Percentiles rank a stretch among this genome's conserved stretches.
Conservation (phyloP, 2,329 filamentous ascomycete species). For the Simplicillium sp. region DNA sequence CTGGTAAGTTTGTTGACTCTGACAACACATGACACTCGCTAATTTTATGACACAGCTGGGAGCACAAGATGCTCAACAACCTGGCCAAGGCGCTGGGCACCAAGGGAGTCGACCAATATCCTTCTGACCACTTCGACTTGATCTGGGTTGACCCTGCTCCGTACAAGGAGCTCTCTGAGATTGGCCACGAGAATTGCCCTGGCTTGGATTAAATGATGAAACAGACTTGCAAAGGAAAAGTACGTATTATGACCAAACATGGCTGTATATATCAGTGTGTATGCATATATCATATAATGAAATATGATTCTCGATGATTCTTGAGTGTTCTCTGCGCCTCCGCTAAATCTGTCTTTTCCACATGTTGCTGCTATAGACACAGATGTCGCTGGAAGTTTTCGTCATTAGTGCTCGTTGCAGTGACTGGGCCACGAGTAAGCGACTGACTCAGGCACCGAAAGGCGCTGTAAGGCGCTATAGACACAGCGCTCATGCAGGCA, state of each 20-base stretch:
- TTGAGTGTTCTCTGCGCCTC: no score
- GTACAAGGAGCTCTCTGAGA: slow-evolving; percentile 34
- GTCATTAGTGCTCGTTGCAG: no score
- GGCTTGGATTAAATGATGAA: slow-evolving; percentile 27
- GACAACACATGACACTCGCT: neutral
- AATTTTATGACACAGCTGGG: slow-evolving; percentile 33
- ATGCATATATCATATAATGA: no score
- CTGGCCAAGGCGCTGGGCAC: slow-evolving; percentile 43
- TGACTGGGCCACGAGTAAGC: no score
- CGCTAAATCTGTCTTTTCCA: no score
- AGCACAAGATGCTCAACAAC: slow-evolving; percentile 42
- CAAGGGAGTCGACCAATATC: slow-evolving; percentile 38
- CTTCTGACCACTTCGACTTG: slow-evolving; percentile 37
- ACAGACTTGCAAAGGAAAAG: neutral
- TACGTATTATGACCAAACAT: neutral
- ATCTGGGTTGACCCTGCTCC: slow-evolving; percentile 48
- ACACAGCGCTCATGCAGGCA: no score
- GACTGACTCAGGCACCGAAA: no score
- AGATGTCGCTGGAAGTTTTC: no score
- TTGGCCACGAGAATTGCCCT: slow-evolving; percentile 41
- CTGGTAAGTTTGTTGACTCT: slow-evolving; percentile 23
- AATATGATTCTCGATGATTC: no score
- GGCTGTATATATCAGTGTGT: neutral
- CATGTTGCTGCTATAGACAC: no score
- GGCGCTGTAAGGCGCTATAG: no score